Conservation (phyloP, 73 alveolate genomes). For the Paramecium biaurelia region DNA sequence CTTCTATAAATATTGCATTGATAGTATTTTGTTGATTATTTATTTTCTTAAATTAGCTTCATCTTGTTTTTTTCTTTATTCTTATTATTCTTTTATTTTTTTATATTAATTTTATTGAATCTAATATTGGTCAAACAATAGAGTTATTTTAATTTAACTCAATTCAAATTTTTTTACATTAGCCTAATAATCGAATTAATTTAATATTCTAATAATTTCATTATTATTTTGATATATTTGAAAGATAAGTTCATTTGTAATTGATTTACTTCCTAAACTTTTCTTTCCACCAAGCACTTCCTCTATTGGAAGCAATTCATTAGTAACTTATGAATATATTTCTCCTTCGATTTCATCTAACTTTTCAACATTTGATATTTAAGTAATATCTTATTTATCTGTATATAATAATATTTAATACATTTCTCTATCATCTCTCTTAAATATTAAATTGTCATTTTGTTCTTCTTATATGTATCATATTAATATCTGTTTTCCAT, state of each 20-base stretch:
- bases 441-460: background rate
- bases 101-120: background rate
- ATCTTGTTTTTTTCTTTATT: background rate
- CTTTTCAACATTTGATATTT: background rate
- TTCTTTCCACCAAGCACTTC: background rate
- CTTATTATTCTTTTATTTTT: background rate
- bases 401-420: background rate
- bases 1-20: background rate
- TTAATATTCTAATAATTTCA: background rate
- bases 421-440: background rate
- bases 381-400: background rate
- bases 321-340: background rate
- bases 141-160: background rate
- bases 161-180: background rate
- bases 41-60: background rate
- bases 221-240: background rate
- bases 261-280: background rate
- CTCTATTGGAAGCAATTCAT: background rate
- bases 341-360: background rate
- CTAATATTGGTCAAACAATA: background rate
- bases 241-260: background rate
- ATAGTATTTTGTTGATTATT: background rate
- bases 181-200: background rate
- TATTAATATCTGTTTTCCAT: background rate
- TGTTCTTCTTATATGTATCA: background rate